Percentiles rank a stretch among this genome's conserved stretches.
phyloP scores from a whole-genome alignment of 2,329 filamentous ascomycete genomes.

The Botrytis medusae region DNA sequence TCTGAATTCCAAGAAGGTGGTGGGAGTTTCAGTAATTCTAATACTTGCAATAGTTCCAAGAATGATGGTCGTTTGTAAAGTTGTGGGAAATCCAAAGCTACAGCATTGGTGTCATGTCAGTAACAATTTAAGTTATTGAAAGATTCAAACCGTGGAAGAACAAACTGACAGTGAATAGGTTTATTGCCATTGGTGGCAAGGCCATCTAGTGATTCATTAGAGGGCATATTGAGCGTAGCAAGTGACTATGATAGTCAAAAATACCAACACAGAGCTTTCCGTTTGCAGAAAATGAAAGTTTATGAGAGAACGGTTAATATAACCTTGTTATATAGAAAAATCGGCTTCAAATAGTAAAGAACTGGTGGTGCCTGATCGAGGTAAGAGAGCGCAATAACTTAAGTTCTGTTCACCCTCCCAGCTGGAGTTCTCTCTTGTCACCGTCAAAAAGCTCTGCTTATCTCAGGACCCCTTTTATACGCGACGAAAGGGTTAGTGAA shows the following conservation, averaged over 20 bases:
- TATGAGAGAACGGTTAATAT: not conserved
- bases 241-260: not conserved
- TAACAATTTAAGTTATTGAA: not conserved
- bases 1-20: constrained; percentile 64
- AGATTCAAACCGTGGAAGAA: not conserved
- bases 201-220: constrained; percentile 8
- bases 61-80: constrained; percentile 74
- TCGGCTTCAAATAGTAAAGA: not conserved
- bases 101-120: not conserved
- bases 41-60: constrained; percentile 59
- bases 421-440: not conserved
- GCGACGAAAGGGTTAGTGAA: not conserved
- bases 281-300: not conserved
- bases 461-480: not conserved
- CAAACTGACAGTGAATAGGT: constrained; percentile 18
- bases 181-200: not conserved
- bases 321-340: not conserved
- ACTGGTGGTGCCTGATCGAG: not conserved
- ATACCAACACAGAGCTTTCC: not conserved
- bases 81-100: constrained; percentile 76
- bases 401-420: not conserved
- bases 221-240: constrained; percentile 4
- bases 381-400: not conserved
- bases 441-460: not conserved
- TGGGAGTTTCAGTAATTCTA: constrained; percentile 65